Evolutionary conservation across 306 rosid species (phyloP).

Genomic region (Cicer chorassanicum): DNA sequence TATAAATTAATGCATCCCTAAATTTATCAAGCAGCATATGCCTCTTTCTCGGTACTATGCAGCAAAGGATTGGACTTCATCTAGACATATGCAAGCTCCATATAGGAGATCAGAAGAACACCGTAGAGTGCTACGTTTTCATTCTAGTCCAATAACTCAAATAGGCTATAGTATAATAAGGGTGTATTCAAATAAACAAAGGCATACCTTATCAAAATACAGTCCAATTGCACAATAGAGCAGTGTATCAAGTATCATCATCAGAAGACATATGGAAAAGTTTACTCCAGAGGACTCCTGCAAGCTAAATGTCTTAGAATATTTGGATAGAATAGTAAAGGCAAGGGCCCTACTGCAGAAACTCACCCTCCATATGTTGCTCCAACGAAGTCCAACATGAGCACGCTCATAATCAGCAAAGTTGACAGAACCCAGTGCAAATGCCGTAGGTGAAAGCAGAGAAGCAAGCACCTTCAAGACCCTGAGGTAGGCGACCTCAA

Average conservation of each 20-base stretch:
- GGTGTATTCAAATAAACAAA: slow-evolving; percentile 26
- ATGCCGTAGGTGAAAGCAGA: slow-evolving; percentile 92
- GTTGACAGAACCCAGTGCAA: slow-evolving; percentile 91
- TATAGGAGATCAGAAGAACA: slow-evolving; percentile 10
- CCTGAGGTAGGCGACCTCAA: slow-evolving; percentile 59
- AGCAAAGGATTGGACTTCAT: background rate
- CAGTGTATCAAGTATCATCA: slow-evolving; percentile 84
- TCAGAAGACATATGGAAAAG: slow-evolving; percentile 79
- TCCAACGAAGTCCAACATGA: slow-evolving; percentile 99
- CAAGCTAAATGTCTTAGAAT: slow-evolving; percentile 44
- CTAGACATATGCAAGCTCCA: slow-evolving; percentile 26
- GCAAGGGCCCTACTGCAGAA: slow-evolving; percentile 29
- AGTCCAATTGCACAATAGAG: slow-evolving; percentile 86
- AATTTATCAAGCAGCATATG: slow-evolving; percentile 19
- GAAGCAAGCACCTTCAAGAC: slow-evolving; percentile 81
- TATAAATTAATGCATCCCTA: slow-evolving; percentile 15
- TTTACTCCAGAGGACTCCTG: slow-evolving; percentile 96
- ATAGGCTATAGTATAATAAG: slow-evolving; percentile 7
- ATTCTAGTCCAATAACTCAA: slow-evolving; percentile 17
- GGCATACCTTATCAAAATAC: slow-evolving; percentile 87
- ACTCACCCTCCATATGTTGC: slow-evolving; percentile 87
- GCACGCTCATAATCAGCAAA: slow-evolving; percentile 99
- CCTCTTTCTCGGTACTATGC: slow-evolving; percentile 25
- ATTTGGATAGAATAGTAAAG: slow-evolving; percentile 29
- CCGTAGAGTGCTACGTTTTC: background rate